Evolutionary conservation across 75 land plant genomes (phyloP).

Genomic region (Ceratopteris richardii): DNA sequence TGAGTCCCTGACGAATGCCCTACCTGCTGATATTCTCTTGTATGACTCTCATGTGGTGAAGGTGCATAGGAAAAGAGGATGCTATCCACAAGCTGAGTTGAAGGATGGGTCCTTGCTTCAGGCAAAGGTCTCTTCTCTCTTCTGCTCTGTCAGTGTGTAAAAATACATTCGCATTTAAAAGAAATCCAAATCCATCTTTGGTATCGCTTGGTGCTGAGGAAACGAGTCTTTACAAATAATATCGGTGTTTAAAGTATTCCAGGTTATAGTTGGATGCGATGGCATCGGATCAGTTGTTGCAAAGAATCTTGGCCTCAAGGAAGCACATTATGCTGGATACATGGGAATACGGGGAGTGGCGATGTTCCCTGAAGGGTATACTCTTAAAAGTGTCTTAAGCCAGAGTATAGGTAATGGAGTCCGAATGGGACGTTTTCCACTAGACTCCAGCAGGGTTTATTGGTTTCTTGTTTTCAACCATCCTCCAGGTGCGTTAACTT

Average conservation of each 20-base stretch:
- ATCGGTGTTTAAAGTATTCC: not conserved
- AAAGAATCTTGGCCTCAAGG: conserved; percentile 73
- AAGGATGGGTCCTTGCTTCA: conserved; percentile 6
- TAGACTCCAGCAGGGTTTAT: conserved; percentile 64
- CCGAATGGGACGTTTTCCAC: conserved; percentile 75
- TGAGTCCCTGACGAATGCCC: conserved; percentile 38
- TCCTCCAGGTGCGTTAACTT: conserved; percentile 14
- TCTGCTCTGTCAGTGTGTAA: not conserved
- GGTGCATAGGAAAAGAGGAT: not conserved
- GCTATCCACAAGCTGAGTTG: conserved; percentile 5
- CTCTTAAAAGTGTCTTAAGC: conserved; percentile 34
- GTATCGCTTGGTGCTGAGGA: not conserved
- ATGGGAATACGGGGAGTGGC: conserved; percentile 75
- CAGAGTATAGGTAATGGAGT: conserved; percentile 77
- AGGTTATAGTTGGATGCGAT: conserved; percentile 94
- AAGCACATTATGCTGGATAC: conserved; percentile 73
- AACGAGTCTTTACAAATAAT: not conserved
- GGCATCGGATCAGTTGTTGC: conserved; percentile 78
- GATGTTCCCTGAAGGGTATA: conserved; percentile 49
- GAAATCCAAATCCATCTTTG: too few relatives aligned
- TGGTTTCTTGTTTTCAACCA: conserved; percentile 88
- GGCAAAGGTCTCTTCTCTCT: conserved; percentile 7
- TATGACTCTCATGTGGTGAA: conserved; percentile 42
- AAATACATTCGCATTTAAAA: not conserved
- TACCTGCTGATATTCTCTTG: conserved; percentile 44